Conservation (phyloP, 2,329 filamentous ascomycete genomes). For the Cercospora sp. region DNA sequence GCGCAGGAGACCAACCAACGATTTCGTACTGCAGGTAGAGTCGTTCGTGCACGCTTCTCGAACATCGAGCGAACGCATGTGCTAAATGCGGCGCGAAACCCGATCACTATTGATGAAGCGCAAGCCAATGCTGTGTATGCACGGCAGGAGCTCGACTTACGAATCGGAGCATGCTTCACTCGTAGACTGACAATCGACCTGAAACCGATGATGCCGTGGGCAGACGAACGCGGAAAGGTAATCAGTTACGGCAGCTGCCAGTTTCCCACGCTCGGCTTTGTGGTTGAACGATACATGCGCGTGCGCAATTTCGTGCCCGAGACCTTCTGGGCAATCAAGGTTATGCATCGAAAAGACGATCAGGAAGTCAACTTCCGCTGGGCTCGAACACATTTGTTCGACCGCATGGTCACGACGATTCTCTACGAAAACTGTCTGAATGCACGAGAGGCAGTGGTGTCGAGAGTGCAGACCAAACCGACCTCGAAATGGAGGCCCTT, state of each 20-base stretch:
- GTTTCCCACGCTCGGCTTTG: slow-evolving; percentile 94
- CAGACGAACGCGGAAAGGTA: slow-evolving; percentile 65
- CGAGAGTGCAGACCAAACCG: slow-evolving; percentile 83
- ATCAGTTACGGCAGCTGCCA: slow-evolving; percentile 69
- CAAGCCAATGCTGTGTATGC: slow-evolving; percentile 86
- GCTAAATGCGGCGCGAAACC: slow-evolving; percentile 74
- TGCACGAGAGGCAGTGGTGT: slow-evolving; percentile 75
- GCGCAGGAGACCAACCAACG: slow-evolving; percentile 71
- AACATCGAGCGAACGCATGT: slow-evolving; percentile 96
- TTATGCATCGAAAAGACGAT: slow-evolving; percentile 74
- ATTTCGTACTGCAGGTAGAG: slow-evolving; percentile 57
- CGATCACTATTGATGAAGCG: slow-evolving; percentile 76
- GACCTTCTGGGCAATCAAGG: slow-evolving; percentile 86
- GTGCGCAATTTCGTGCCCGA: slow-evolving; percentile 94
- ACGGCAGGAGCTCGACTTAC: slow-evolving; percentile 86
- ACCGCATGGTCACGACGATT: slow-evolving; percentile 76
- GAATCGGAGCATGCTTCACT: slow-evolving; percentile 91
- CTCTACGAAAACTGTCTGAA: slow-evolving; percentile 82
- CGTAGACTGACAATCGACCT: slow-evolving; percentile 80
- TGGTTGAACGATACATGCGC: slow-evolving; percentile 92
- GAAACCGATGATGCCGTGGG: slow-evolving; percentile 68
- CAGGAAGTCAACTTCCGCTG: slow-evolving; percentile 83
- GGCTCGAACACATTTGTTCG: slow-evolving; percentile 81
- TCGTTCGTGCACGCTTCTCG: slow-evolving; percentile 88
- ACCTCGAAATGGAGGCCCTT: slow-evolving; percentile 93